Percentiles rank a stretch among this genome's conserved stretches.
phyloP scores from a whole-genome alignment of 1,139 yeast species.

The Nakaseomyces bracarensis region DNA sequence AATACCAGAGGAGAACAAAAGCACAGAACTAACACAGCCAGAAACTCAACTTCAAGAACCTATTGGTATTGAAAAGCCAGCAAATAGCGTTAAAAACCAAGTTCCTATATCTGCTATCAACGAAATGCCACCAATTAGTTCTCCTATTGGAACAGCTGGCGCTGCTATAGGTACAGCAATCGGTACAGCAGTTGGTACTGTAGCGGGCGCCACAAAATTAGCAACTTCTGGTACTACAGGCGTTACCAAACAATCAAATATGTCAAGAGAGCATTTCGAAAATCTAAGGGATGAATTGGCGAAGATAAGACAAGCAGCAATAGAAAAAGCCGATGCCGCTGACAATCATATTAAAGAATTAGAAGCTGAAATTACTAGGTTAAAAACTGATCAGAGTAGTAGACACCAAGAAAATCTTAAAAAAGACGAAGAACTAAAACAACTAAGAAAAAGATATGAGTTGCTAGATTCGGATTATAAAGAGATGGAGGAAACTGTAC shows the following conservation, averaged over 20 bases:
- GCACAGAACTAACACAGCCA: neutral
- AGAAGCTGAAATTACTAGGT: slow-evolving; percentile 38
- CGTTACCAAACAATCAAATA: slow-evolving; percentile 1
- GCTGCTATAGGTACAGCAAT: neutral
- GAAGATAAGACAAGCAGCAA: slow-evolving; percentile 40
- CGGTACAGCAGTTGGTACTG: neutral
- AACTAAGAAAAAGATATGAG: slow-evolving; percentile 40
- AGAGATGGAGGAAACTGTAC: slow-evolving; percentile 36
- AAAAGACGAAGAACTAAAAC: slow-evolving; percentile 8
- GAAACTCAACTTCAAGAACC: neutral
- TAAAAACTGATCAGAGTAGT: slow-evolving; percentile 17
- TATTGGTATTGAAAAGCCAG: neutral
- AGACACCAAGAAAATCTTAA: neutral
- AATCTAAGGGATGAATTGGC: slow-evolving; percentile 40
- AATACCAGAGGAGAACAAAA: too few relatives aligned
- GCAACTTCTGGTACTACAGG: neutral
- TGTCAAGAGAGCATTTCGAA: slow-evolving; percentile 22
- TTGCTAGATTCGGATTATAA: slow-evolving; percentile 44
- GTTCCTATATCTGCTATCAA: neutral
- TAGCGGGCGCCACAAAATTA: neutral
- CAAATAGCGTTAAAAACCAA: neutral
- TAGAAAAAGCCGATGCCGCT: slow-evolving; percentile 46
- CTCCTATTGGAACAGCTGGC: neutral
- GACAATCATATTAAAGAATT: slow-evolving; percentile 42
- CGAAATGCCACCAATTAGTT: neutral